phyloP scores from a whole-genome alignment of 805 yeast genomes.

The Ogataea salicorniae region DNA sequence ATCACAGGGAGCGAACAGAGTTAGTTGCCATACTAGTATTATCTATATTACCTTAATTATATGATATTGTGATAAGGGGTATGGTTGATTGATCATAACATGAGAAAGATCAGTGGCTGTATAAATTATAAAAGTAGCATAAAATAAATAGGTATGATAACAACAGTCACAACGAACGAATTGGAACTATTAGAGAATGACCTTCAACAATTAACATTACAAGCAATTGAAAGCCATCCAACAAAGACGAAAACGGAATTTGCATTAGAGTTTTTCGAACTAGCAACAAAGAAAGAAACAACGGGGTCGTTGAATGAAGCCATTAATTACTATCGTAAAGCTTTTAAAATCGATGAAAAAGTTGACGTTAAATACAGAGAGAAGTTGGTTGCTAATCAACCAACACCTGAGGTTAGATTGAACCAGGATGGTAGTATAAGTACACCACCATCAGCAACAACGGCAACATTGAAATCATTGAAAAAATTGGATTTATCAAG shows the following conservation, averaged over 20 bases:
- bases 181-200: constrained; percentile 19
- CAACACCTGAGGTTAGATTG: constrained; percentile 15
- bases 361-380: constrained; percentile 69
- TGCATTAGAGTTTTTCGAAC: constrained; percentile 64
- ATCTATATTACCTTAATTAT: too few relatives aligned
- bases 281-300: constrained; percentile 66
- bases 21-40: too few relatives aligned
- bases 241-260: constrained; percentile 27
- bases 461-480: neutral
- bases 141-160: neutral
- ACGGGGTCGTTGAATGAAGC: constrained; percentile 83
- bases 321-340: constrained; percentile 62
- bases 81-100: too few relatives aligned
- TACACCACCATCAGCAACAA: too few relatives aligned
- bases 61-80: too few relatives aligned
- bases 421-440: too few relatives aligned
- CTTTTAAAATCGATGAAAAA: constrained; percentile 50
- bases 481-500: constrained; percentile 34
- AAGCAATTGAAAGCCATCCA: constrained; percentile 26
- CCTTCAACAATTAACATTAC: constrained; percentile 19
- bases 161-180: neutral
- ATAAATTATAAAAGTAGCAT: too few relatives aligned
- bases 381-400: constrained; percentile 32
- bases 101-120: too few relatives aligned
- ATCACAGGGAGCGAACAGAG: too few relatives aligned